These are phyloP conservation scores for barley (Hordeum vulgare) DNA, from an alignment of 176 grass and related monocot genomes.

Conservation along the genomic window MorexV3_pseudomolecules_assembly NC_058520.1:13160166-13160665, in stretches of 20 bases:
- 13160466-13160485: constrained; percentile 8
- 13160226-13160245: no score
- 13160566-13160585: neutral
- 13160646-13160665: constrained; percentile 9
- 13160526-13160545: neutral
- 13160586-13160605: neutral
- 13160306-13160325: no score
- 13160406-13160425: neutral
- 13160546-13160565: constrained; percentile 4
- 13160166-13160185: neutral
- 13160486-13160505: constrained; percentile 12
- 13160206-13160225: no score
- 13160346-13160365: no score
- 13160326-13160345: no score
- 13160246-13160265: no score
- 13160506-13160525: constrained; percentile 7
- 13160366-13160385: no score
- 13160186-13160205: no score
- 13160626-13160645: neutral
- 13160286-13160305: no score
- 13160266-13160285: no score
- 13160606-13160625: neutral
- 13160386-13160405: neutral
- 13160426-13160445: neutral
- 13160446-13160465: constrained; percentile 3